phyloP scores from a whole-genome alignment of 73 alveolate genomes.

The Symbiodinium natans region DNA sequence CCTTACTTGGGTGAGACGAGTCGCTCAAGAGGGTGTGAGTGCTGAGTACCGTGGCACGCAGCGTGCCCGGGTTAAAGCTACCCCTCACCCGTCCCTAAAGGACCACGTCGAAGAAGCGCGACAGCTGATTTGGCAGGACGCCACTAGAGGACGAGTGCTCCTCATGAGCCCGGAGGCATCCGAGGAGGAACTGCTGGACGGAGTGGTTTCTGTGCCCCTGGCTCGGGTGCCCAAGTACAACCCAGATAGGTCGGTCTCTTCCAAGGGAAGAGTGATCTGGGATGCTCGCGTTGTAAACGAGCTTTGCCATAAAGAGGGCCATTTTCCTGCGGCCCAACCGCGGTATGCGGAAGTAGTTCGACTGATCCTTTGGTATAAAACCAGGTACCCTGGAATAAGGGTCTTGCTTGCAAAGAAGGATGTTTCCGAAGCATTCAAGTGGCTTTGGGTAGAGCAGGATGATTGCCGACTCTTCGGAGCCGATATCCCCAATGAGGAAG shows the following conservation, averaged over 20 bases:
- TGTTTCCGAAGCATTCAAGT: slow-evolving; percentile 7
- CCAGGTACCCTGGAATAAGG: not conserved
- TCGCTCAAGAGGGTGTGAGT: not conserved
- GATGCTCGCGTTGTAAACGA: not conserved
- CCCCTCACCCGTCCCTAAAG: not conserved
- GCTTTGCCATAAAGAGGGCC: not conserved
- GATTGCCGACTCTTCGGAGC: slow-evolving; percentile 31
- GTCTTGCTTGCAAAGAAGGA: slow-evolving; percentile 12
- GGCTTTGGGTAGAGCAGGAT: slow-evolving; percentile 5
- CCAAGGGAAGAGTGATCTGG: not conserved
- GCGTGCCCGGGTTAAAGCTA: not conserved
- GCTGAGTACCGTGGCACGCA: not conserved
- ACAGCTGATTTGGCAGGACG: slow-evolving; percentile 6
- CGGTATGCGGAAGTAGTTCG: not conserved
- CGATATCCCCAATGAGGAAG: not conserved
- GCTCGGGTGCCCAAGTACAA: slow-evolving; percentile 14
- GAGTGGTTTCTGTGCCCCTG: not conserved
- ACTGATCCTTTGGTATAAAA: not conserved
- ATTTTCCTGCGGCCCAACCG: not conserved
- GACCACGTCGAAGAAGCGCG: not conserved
- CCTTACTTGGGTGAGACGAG: not conserved
- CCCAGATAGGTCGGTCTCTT: slow-evolving; percentile 9
- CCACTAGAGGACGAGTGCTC: not conserved
- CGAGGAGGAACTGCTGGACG: not conserved
- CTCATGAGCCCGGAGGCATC: not conserved